Base-by-base conservation (phyloP, 768 basidiomycete genomes). In the Tricholoma flavovirens region DNA sequence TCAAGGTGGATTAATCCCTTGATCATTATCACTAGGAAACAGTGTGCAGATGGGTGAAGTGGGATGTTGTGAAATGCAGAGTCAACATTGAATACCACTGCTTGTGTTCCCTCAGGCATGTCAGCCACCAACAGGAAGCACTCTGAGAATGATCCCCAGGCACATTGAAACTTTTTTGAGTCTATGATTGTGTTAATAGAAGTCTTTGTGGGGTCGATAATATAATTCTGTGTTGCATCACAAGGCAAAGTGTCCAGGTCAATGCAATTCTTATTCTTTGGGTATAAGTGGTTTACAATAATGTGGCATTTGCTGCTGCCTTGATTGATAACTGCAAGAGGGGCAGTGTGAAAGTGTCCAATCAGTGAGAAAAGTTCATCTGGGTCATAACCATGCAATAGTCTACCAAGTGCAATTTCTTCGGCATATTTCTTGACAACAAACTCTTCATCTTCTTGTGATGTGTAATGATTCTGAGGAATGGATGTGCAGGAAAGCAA, bases 1-100 rank as follows among this genome's bases (percentile, higher is more conserved):
- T 65, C 56, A 22, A 56, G 50, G 26, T 57, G 55, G 22, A 58
- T 33, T 7, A 49, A 11, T 21, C 26, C 33, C 10, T 49, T 45
- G 0, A 58, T 58, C 12, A 48, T 17, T 6, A 54, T 22, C 5
- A 32, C 56, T 3, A 42, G 5, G 7, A 29, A 9, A 6, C 3
- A 19, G 33, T 32, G 30, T 11, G 51, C 56, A 19, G 42, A 17
- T 1, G 56, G 56, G 2, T 21, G 32, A 1, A 29, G 26, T 9
- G 51, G 51, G 1, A 53, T 53, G 46, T 57, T 57, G 3, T n/a
- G 30, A 15, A 51, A 51, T 12, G 49, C 49, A 19, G 33, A 8
- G 12, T 57, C 51, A 2, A 57, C 56, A 30, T 57, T 51, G 26
- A 57, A 57, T 5, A 56, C 38, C 1, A 38, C 49, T 6, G 24